Conservation (phyloP, 2,329 filamentous ascomycete genomes). For the Dothidotthia symphoricarpi region DNA sequence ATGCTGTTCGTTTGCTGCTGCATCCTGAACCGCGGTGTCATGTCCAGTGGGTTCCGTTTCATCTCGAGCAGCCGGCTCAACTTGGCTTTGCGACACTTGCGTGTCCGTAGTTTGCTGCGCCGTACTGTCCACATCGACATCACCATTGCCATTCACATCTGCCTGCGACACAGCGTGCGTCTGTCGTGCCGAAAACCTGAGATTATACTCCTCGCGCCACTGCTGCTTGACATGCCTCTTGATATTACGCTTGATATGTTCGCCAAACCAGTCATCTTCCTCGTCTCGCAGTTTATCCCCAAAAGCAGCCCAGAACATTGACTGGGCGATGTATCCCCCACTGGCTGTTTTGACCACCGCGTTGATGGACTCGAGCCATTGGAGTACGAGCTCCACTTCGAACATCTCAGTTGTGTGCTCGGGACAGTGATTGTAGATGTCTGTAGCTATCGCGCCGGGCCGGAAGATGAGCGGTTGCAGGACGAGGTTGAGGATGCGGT, state of each 20-base stretch:
- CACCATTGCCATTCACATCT: background rate
- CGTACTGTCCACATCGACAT: constrained; percentile 1
- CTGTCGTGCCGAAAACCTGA: constrained; percentile 17
- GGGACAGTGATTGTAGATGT: constrained; percentile 49
- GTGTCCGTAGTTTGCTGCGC: constrained; percentile 13
- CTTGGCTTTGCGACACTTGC: constrained; percentile 2
- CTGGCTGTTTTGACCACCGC: constrained; percentile 21
- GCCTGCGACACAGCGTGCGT: background rate
- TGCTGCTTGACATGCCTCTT: constrained; percentile 19
- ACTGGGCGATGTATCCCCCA: constrained; percentile 22
- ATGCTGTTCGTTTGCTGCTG: constrained; percentile 1
- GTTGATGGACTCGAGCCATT: constrained; percentile 29
- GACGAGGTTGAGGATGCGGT: constrained; percentile 61
- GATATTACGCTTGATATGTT: constrained; percentile 28
- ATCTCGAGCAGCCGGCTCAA: background rate
- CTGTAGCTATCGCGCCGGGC: constrained; percentile 55
- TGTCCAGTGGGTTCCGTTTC: background rate
- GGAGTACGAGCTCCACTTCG: constrained; percentile 33
- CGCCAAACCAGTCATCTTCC: constrained; percentile 33
- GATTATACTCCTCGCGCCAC: constrained; percentile 26
- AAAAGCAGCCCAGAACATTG: constrained; percentile 34
- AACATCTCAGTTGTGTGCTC: constrained; percentile 31
- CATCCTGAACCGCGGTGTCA: background rate
- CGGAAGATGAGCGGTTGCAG: constrained; percentile 63
- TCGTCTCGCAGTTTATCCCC: constrained; percentile 30